Evolutionary conservation across 1,139 yeast species (phyloP).

Genomic region (Yamadazyma diospyri): DNA sequence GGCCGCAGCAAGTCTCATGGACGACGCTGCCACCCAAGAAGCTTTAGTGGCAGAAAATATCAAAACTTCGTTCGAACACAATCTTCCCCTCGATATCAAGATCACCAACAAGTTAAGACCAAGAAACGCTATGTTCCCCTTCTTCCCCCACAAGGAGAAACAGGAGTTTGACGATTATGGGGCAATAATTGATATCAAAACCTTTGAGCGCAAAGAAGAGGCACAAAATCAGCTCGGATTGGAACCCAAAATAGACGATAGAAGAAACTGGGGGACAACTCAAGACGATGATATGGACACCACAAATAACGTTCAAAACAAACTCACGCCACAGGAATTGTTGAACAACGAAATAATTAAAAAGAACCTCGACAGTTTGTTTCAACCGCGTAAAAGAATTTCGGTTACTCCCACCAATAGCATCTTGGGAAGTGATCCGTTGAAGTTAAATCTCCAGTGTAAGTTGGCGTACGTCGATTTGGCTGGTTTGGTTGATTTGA

Average conservation of each 20-base stretch:
- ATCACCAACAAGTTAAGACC: constrained; percentile 56
- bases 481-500: constrained; percentile 78
- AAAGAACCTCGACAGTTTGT: constrained; percentile 54
- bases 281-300: constrained; percentile 21
- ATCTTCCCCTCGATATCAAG: constrained; percentile 56
- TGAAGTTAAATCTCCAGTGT: constrained; percentile 56
- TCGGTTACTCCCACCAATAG: constrained; percentile 20
- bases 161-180: constrained; percentile 84
- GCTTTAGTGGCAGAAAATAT: constrained; percentile 40
- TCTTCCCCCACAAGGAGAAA: constrained; percentile 44
- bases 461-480: constrained; percentile 76
- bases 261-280: constrained; percentile 32
- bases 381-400: constrained; percentile 51
- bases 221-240: constrained; percentile 31
- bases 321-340: constrained; percentile 44
- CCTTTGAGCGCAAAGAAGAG: constrained; percentile 62
- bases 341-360: constrained; percentile 42
- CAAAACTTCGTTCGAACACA: constrained; percentile 35
- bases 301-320: constrained; percentile 19
- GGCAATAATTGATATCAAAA: constrained; percentile 58
- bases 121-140: constrained; percentile 78
- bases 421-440: constrained; percentile 19
- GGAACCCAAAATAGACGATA: constrained; percentile 33
- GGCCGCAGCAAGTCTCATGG: constrained; percentile 13
- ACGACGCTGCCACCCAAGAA: constrained; percentile 39